These are phyloP conservation scores for Kazachstania martiniae DNA, from an alignment of 805 yeast genomes.

Conservation along the genomic window DNA sequence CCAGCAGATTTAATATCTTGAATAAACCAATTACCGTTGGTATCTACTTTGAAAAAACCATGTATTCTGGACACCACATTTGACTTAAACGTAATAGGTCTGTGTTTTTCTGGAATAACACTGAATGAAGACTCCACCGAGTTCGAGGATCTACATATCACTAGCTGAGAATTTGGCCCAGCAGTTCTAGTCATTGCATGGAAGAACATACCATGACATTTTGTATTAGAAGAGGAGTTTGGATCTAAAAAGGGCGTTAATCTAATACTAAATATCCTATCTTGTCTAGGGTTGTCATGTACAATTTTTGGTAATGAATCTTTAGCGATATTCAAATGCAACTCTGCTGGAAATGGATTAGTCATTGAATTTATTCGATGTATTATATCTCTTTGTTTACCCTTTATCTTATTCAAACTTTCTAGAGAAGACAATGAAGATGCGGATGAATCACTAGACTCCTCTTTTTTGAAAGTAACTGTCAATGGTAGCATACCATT, in stretches of 20 bases:
- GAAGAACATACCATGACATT: slow-evolving; percentile 66
- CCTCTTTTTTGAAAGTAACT: no score
- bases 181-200: slow-evolving; percentile 77
- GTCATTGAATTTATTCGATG: no score
- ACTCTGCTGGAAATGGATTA: no score
- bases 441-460: no score
- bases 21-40: slow-evolving; percentile 71
- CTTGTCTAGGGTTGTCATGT: no score
- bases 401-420: no score
- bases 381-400: no score
- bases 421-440: no score
- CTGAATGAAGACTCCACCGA: not conserved
- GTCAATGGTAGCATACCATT: no score
- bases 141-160: slow-evolving; percentile 29
- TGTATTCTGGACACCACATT: slow-evolving; percentile 90
- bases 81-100: slow-evolving; percentile 74
- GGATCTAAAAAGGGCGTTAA: slow-evolving; percentile 78
- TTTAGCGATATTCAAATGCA: no score
- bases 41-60: slow-evolving; percentile 71
- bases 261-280: slow-evolving; percentile 37
- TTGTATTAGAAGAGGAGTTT: slow-evolving; percentile 45
- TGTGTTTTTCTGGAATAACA: not conserved
- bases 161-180: slow-evolving; percentile 47
- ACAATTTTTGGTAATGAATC: no score
- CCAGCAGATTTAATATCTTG: slow-evolving; percentile 81